These are phyloP conservation scores for Globisporangium radiosum DNA, from an alignment of 352 stramenopile species.

Conservation along the genomic window DNA sequence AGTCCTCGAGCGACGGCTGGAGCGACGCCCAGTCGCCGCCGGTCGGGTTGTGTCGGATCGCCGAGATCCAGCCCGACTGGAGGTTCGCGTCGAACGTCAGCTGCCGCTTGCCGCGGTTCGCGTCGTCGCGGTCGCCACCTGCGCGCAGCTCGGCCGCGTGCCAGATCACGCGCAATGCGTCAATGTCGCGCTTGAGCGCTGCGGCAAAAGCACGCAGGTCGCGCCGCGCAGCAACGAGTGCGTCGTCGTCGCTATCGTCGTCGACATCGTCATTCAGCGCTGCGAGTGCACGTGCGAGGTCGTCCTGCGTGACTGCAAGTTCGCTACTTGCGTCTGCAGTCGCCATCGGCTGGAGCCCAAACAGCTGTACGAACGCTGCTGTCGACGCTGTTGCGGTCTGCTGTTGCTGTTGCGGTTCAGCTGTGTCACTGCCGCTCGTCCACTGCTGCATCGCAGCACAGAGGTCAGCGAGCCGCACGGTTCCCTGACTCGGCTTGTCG, in stretches of 20 bases:
- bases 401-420: neutral
- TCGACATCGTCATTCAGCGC: slow-evolving; percentile 22
- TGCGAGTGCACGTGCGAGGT: slow-evolving; percentile 53
- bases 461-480: slow-evolving; percentile 49
- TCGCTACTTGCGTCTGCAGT: slow-evolving; percentile 21
- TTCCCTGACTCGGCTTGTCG: slow-evolving; percentile 17
- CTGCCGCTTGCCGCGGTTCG: slow-evolving; percentile 21
- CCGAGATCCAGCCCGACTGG: slow-evolving; percentile 68
- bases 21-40: slow-evolving; percentile 52
- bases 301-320: slow-evolving; percentile 58
- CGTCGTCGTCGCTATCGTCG: neutral
- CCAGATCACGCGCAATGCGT: slow-evolving; percentile 56
- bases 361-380: slow-evolving; percentile 25
- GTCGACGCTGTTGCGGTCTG: neutral
- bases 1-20: slow-evolving; percentile 24
- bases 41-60: slow-evolving; percentile 62
- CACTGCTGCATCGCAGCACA: slow-evolving; percentile 36
- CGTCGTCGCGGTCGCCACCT: slow-evolving; percentile 21
- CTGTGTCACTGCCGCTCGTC: slow-evolving; percentile 9
- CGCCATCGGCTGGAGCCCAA: slow-evolving; percentile 30
- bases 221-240: slow-evolving; percentile 12
- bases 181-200: slow-evolving; percentile 42
- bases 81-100: slow-evolving; percentile 70
- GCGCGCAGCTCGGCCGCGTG: slow-evolving; percentile 59
- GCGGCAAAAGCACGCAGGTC: slow-evolving; percentile 42